Conservation (phyloP, 1,284 basidiomycete species). For the Ustilago bromivora region DNA sequence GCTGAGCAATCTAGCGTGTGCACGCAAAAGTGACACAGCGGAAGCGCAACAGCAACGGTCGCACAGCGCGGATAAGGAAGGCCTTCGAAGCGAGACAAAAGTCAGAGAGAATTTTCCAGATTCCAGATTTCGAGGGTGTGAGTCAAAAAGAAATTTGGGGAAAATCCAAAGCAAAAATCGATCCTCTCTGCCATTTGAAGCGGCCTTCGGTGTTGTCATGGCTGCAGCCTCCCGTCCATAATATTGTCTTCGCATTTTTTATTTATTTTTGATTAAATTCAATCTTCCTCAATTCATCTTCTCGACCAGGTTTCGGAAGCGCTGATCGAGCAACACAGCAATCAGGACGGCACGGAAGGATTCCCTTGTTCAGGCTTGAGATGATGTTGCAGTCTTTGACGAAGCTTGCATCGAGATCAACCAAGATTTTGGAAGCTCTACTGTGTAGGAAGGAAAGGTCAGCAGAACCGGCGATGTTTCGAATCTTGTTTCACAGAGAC, state of each 20-base stretch:
- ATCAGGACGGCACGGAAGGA: not conserved
- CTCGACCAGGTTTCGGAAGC: not conserved
- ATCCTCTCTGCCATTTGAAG: not conserved
- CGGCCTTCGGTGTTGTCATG: conserved; percentile 1
- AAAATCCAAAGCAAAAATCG: not conserved
- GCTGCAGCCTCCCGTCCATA: not conserved
- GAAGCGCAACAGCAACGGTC: conserved; percentile 1
- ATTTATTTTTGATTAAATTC: not conserved
- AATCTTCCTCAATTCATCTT: not conserved
- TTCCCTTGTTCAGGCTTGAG: too few relatives aligned
- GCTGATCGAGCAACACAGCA: too few relatives aligned
- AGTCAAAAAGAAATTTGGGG: not conserved
- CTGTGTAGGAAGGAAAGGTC: not conserved
- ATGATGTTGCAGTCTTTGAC: too few relatives aligned
- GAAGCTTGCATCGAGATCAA: too few relatives aligned
- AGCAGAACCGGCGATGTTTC: not conserved
- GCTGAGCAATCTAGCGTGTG: conserved; percentile 5
- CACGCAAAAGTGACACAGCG: not conserved
- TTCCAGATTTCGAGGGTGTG: conserved; percentile 5
- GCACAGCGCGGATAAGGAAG: not conserved
- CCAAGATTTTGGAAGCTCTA: too few relatives aligned
- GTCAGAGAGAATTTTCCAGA: not conserved
- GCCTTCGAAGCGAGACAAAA: not conserved
- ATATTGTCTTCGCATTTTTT: not conserved
- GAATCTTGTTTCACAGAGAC: not conserved